These are phyloP conservation scores for Cucumis cinereus DNA, from an alignment of 306 rosid species.

Conservation along the genomic window DNA sequence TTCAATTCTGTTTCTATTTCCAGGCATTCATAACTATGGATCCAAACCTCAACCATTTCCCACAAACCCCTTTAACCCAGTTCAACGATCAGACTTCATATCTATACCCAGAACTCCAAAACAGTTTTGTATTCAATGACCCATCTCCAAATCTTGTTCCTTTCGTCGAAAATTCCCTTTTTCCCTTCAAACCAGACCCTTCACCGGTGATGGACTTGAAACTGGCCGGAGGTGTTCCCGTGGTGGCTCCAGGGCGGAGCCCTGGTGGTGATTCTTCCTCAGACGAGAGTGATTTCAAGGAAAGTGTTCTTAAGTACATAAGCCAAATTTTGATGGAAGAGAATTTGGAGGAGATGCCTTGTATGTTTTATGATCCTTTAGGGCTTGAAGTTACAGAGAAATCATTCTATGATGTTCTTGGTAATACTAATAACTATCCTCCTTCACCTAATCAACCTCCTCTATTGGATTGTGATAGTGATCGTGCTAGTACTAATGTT, in stretches of 20 bases:
- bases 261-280: constrained; percentile 11
- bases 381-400: constrained; percentile 68
- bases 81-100: background rate
- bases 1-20: background rate
- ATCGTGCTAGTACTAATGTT: constrained; percentile 7
- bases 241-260: background rate
- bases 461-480: constrained; percentile 1
- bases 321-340: constrained; percentile 71
- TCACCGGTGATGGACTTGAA: background rate
- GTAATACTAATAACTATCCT: constrained; percentile 24
- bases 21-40: background rate
- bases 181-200: background rate
- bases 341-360: constrained; percentile 57
- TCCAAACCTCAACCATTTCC: background rate
- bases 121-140: background rate
- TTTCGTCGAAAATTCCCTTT: background rate
- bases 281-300: constrained; percentile 39
- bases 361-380: constrained; percentile 68
- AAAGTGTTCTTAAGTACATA: constrained; percentile 46
- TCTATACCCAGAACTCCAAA: background rate
- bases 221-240: no score
- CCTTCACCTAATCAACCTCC: constrained; percentile 21
- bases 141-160: constrained; percentile 1
- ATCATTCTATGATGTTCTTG: constrained; percentile 69
- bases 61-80: background rate